Conservation (phyloP, 2,329 filamentous ascomycete species). For the Eurotiales sp. region DNA sequence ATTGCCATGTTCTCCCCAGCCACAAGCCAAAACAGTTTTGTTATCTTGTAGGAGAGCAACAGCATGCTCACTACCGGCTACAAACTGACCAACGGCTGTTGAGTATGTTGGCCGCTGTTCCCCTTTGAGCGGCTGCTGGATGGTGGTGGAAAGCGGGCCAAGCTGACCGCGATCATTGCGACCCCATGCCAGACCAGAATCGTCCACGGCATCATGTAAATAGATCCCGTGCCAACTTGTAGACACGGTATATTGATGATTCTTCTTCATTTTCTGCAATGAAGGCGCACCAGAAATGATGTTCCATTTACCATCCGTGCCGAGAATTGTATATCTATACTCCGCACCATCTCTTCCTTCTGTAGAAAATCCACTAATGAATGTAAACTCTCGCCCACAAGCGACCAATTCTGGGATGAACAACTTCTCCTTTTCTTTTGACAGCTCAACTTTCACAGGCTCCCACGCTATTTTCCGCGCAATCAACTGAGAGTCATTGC, state of each 20-base stretch:
- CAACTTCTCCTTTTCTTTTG: no score
- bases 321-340: conserved; percentile 62
- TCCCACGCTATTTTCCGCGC: conserved; percentile 46
- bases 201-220: conserved; percentile 57
- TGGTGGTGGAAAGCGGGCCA: conserved; percentile 58
- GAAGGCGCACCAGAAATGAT: conserved; percentile 57
- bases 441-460: conserved; percentile 60
- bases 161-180: conserved; percentile 82
- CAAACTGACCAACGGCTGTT: conserved; percentile 54
- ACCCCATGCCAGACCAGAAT: conserved; percentile 69
- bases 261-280: not conserved
- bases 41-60: conserved; percentile 64
- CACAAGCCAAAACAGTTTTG: conserved; percentile 72
- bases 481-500: conserved; percentile 46
- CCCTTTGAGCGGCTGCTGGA: not conserved
- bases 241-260: conserved; percentile 45
- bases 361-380: conserved; percentile 51
- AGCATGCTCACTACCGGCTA: conserved; percentile 86
- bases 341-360: conserved; percentile 41
- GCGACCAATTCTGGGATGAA: conserved; percentile 62
- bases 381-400: conserved; percentile 84
- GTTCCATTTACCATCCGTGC: conserved; percentile 66
- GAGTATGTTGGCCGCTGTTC: not conserved
- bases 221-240: conserved; percentile 83
- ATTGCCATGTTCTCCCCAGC: conserved; percentile 97